Percentiles rank a stretch among this genome's conserved stretches.
phyloP scores from a whole-genome alignment of 2,329 filamentous ascomycete species.

The Parasarocladium wereldwijsianum region DNA sequence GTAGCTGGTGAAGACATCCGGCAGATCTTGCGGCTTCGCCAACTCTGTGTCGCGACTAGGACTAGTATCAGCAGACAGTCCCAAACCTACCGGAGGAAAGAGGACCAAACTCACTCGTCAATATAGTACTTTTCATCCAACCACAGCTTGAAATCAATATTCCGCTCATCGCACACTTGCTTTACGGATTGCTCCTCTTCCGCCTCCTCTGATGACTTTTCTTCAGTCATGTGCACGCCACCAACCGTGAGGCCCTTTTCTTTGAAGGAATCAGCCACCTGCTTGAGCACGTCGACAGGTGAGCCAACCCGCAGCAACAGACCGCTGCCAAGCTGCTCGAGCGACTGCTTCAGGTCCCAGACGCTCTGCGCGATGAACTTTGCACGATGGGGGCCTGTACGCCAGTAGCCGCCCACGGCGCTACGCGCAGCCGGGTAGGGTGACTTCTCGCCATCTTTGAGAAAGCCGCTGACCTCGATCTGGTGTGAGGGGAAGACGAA shows the following conservation, averaged over 20 bases:
- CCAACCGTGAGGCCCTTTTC: constrained; percentile 31
- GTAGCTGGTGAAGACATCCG: constrained; percentile 63
- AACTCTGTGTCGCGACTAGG: constrained; percentile 51
- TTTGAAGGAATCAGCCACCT: constrained; percentile 36
- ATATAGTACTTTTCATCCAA: constrained; percentile 66
- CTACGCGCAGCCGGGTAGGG: constrained; percentile 59
- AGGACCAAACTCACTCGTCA: constrained; percentile 49
- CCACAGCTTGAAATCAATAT: constrained; percentile 50
- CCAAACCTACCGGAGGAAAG: too few relatives aligned
- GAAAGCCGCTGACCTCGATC: constrained; percentile 60
- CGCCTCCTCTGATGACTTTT: constrained; percentile 56
- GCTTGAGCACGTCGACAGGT: constrained; percentile 39
- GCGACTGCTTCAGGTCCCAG: constrained; percentile 52
- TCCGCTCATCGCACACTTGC: constrained; percentile 33
- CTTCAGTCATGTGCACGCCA: constrained; percentile 60
- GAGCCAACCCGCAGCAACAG: constrained; percentile 50
- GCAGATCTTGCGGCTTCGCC: constrained; percentile 40
- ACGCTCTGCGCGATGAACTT: constrained; percentile 60
- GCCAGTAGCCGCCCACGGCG: constrained; percentile 51
- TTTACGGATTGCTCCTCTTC: constrained; percentile 44
- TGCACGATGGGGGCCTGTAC: constrained; percentile 57
- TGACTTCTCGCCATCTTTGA: constrained; percentile 35
- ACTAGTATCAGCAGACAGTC: too few relatives aligned
- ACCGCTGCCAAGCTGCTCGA: constrained; percentile 44
- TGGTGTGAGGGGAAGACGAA: constrained; percentile 57